Evolutionary conservation across 148 eudicot genomes (phyloP).

Genomic region (Rhododendron vialii): DNA sequence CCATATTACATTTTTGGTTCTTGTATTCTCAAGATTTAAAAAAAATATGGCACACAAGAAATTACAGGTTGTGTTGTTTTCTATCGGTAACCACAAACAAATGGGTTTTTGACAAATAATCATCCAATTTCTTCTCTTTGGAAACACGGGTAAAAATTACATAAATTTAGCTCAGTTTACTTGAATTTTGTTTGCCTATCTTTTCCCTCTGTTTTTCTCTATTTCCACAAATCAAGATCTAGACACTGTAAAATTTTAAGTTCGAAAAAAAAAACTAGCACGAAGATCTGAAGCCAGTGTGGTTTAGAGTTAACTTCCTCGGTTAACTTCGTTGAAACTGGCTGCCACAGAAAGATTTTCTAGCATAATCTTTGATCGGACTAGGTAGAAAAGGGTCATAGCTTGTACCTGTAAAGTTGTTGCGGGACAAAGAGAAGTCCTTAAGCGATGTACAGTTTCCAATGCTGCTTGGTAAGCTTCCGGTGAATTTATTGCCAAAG

Average conservation of each 20-base stretch:
- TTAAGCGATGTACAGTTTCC: slow-evolving; percentile 5
- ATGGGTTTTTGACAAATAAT: background rate
- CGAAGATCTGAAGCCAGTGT: background rate
- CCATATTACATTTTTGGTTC: background rate
- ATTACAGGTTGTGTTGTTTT: background rate
- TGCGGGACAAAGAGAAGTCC: background rate
- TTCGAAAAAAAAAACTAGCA: background rate
- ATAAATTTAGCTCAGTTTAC: no score
- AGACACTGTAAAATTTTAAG: background rate
- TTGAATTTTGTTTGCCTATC: background rate
- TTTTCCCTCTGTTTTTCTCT: background rate
- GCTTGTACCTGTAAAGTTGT: slow-evolving; percentile 1
- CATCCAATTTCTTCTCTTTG: background rate
- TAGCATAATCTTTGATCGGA: background rate
- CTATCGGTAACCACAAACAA: background rate
- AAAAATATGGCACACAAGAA: background rate
- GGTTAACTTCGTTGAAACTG: background rate
- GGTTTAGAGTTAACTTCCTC: background rate
- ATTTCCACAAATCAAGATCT: background rate
- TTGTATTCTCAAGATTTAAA: background rate
- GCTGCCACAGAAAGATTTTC: background rate
- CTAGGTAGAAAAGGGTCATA: background rate
- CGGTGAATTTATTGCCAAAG: slow-evolving; percentile 1
- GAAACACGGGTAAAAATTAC: no score
- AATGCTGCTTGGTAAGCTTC: slow-evolving; percentile 4